phyloP scores from a whole-genome alignment of 2,329 filamentous ascomycete genomes.

The Simplicillium aogashimaense region DNA sequence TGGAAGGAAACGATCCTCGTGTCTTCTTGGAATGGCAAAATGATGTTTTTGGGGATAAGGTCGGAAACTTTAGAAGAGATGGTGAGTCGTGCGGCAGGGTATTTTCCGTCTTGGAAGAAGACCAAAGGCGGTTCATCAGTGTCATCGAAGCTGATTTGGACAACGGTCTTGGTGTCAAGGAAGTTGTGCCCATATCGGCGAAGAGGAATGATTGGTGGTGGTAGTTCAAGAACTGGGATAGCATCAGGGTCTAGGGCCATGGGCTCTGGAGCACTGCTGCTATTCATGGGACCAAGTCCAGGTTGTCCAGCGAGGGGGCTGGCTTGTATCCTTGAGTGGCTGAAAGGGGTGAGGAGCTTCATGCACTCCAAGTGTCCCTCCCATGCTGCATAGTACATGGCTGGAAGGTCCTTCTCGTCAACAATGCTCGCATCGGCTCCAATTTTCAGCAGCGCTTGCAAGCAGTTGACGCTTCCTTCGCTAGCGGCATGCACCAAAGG shows the following conservation, averaged over 20 bases:
- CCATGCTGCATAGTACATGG: slow-evolving; percentile 98
- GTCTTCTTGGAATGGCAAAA: slow-evolving; percentile 93
- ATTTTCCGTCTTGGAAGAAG: slow-evolving; percentile 97
- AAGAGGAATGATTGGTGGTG: slow-evolving; percentile 90
- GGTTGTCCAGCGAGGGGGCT: slow-evolving; percentile 35
- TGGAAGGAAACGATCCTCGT: slow-evolving; percentile 91
- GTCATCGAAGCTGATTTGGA: slow-evolving; percentile 84
- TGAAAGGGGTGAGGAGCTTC: slow-evolving; percentile 62
- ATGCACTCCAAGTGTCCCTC: slow-evolving; percentile 94
- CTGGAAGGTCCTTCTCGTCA: slow-evolving; percentile 87
- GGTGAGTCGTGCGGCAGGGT: slow-evolving; percentile 86
- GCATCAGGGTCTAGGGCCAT: slow-evolving; percentile 73
- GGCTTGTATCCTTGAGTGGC: slow-evolving; percentile 29
- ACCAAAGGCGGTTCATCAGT: slow-evolving; percentile 65
- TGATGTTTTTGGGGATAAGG: slow-evolving; percentile 90
- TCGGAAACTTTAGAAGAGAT: slow-evolving; percentile 96
- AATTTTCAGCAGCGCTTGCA: slow-evolving; percentile 70
- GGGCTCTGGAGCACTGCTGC: slow-evolving; percentile 41
- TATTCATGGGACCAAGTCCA: slow-evolving; percentile 31
- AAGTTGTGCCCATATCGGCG: slow-evolving; percentile 97
- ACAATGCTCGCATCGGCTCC: slow-evolving; percentile 69
- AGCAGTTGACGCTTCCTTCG: slow-evolving; percentile 84
- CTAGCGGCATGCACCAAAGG: slow-evolving; percentile 92
- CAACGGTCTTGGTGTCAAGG: slow-evolving; percentile 91
- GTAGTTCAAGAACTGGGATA: slow-evolving; percentile 84